Percentiles rank a stretch among this genome's conserved stretches.
Conservation (phyloP, 768 basidiomycete species). For the Coprinopsis strossmayeri region DNA sequence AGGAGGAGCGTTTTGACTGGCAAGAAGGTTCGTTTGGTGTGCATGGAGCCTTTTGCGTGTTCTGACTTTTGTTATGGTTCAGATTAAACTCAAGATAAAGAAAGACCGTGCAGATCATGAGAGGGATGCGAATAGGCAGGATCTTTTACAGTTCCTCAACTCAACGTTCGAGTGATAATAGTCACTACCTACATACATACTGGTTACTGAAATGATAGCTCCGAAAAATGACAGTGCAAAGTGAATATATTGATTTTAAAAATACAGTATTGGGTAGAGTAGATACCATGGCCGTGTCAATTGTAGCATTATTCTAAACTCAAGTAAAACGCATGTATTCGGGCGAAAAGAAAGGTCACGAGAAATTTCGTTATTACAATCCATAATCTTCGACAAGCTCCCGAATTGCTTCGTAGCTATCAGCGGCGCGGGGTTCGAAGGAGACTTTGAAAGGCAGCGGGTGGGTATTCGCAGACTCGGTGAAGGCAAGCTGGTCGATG, state of each 20-base stretch:
- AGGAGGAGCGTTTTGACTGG: slow-evolving; percentile 55
- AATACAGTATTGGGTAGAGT: not conserved
- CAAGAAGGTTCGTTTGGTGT: slow-evolving; percentile 61
- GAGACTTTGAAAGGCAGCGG: slow-evolving; percentile 54
- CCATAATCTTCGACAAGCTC: slow-evolving; percentile 37
- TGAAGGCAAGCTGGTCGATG: slow-evolving; percentile 57
- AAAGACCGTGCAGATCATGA: slow-evolving; percentile 51
- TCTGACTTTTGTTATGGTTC: no score
- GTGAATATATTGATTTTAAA: not conserved
- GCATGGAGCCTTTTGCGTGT: no score
- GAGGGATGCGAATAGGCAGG: slow-evolving; percentile 48
- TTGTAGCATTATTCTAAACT: no score
- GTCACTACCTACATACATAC: no score
- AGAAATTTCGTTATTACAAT: no score
- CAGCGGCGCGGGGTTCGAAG: slow-evolving; percentile 44
- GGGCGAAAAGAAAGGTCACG: no score
- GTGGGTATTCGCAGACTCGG: slow-evolving; percentile 57
- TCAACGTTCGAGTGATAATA: slow-evolving; percentile 34
- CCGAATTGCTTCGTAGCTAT: slow-evolving; percentile 25
- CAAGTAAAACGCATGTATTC: no score
- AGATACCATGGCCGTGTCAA: not conserved
- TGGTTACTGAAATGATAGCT: not conserved
- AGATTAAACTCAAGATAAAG: slow-evolving; percentile 63
- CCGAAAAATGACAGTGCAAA: not conserved
- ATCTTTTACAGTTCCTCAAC: slow-evolving; percentile 50